These are phyloP conservation scores for Tolypocladium cylindrosporum DNA, from an alignment of 2,329 filamentous ascomycete species.

Conservation along the genomic window DNA sequence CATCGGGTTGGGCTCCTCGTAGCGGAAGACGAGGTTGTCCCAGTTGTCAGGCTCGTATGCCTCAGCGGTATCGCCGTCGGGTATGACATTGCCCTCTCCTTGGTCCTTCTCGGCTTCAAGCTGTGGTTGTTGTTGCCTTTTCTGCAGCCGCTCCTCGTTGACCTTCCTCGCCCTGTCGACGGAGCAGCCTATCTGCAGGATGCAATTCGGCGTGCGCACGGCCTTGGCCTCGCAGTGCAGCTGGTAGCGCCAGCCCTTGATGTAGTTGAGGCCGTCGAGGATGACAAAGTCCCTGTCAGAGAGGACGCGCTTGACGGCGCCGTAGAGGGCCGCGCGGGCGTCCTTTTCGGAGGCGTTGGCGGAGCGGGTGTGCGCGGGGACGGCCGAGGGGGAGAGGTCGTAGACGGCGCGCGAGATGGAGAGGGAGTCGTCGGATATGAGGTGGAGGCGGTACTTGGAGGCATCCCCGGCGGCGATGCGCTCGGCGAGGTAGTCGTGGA, in stretches of 20 bases:
- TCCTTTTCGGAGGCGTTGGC: slow-evolving; percentile 73
- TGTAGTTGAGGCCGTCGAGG: slow-evolving; percentile 75
- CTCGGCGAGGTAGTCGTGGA: slow-evolving; percentile 52
- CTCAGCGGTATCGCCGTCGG: slow-evolving; percentile 17
- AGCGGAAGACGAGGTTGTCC: slow-evolving; percentile 71
- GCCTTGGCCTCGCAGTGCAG: slow-evolving; percentile 79
- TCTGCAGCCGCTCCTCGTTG: slow-evolving; percentile 48
- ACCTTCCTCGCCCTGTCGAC: slow-evolving; percentile 41
- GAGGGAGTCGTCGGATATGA: slow-evolving; percentile 64
- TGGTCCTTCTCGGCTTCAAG: slow-evolving; percentile 2
- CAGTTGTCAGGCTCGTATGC: slow-evolving; percentile 51
- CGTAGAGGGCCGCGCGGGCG: slow-evolving; percentile 65
- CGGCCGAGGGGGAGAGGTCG: slow-evolving; percentile 43
- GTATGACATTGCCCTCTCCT: background rate
- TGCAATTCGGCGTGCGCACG: slow-evolving; percentile 62
- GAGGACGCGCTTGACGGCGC: slow-evolving; percentile 67
- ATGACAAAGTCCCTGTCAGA: slow-evolving; percentile 67
- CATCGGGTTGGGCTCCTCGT: slow-evolving; percentile 82
- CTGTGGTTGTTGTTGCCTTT: background rate
- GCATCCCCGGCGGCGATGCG: slow-evolving; percentile 32
- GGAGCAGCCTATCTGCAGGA: slow-evolving; percentile 55
- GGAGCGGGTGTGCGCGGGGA: slow-evolving; percentile 52
- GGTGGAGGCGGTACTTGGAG: slow-evolving; percentile 55
- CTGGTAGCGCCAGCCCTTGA: slow-evolving; percentile 84
- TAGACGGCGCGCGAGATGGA: slow-evolving; percentile 63